These are phyloP conservation scores for Mycena alexandri DNA, from an alignment of 768 basidiomycete genomes.

Conservation along the genomic window DNA sequence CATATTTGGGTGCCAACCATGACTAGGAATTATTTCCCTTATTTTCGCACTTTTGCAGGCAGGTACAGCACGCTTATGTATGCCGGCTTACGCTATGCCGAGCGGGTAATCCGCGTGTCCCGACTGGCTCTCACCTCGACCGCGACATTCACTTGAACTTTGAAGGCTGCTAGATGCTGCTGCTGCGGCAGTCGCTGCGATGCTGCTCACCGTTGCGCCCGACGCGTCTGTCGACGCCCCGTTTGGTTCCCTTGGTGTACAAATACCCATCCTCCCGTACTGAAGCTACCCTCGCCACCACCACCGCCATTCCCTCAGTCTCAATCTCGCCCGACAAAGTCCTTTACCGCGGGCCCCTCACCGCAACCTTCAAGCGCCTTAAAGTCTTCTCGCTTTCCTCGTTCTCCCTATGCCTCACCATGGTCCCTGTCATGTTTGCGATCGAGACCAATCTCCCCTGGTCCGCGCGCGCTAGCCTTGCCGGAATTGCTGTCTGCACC, in stretches of 20 bases:
- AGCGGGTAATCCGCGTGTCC: no score
- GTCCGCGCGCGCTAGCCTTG: slow-evolving; percentile 76
- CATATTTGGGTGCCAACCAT: no score
- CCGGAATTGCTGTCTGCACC: slow-evolving; percentile 77
- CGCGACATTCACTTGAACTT: no score
- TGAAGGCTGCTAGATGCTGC: slow-evolving; percentile 15
- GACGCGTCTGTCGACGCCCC: slow-evolving; percentile 11
- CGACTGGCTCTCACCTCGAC: no score
- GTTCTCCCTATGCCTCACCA: slow-evolving; percentile 71
- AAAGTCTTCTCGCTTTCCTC: slow-evolving; percentile 90
- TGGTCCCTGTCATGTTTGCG: slow-evolving; percentile 86
- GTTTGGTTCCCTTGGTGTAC: background rate
- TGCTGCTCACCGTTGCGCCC: slow-evolving; percentile 5
- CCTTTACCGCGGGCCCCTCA: slow-evolving; percentile 80
- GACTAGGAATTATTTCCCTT: no score
- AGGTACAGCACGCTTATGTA: no score
- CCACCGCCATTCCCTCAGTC: background rate
- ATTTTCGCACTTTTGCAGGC: no score
- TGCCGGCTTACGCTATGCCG: no score
- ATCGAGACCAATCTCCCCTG: slow-evolving; percentile 83
- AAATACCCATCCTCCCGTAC: slow-evolving; percentile 1
- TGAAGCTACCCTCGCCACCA: slow-evolving; percentile 21
- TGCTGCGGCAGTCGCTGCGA: slow-evolving; percentile 36
- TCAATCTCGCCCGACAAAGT: slow-evolving; percentile 42
- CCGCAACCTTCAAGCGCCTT: slow-evolving; percentile 78